Conservation (phyloP, 768 basidiomycete species). For the Tylopilus felleus region DNA sequence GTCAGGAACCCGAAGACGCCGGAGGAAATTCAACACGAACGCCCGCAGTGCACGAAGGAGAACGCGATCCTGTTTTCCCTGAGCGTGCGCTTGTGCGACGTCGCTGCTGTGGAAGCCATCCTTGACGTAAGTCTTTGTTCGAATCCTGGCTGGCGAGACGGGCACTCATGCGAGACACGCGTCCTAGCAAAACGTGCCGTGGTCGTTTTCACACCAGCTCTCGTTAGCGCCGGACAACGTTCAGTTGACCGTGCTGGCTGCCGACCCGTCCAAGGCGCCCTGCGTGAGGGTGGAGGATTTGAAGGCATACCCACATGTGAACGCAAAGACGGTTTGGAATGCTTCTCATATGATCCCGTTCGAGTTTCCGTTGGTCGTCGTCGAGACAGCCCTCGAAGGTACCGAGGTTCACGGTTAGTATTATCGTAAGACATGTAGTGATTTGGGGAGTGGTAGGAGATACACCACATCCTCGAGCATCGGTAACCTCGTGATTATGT, state of each 20-base stretch:
- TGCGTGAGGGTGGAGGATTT: slow-evolving; percentile 3
- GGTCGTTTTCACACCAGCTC: slow-evolving; percentile 18
- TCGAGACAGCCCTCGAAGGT: slow-evolving; percentile 11
- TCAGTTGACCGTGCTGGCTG: slow-evolving; percentile 9
- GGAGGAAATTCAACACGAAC: not conserved
- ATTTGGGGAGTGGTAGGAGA: too few relatives aligned
- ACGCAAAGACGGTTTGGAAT: slow-evolving; percentile 2
- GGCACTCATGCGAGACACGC: not conserved
- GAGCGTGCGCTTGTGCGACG: slow-evolving; percentile 5
- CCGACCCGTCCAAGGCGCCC: slow-evolving; percentile 7
- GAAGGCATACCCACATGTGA: slow-evolving; percentile 5
- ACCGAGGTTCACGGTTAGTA: too few relatives aligned
- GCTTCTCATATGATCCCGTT: slow-evolving; percentile 13
- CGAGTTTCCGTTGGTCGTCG: slow-evolving; percentile 13
- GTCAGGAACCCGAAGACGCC: not conserved
- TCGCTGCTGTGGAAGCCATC: slow-evolving; percentile 2
- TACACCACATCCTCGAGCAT: too few relatives aligned
- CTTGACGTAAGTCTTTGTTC: slow-evolving; percentile 16
- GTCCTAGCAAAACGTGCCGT: slow-evolving; percentile 22
- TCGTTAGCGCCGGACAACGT: slow-evolving; percentile 6
- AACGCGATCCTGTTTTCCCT: not conserved
- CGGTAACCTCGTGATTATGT: too few relatives aligned
- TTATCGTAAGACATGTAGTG: too few relatives aligned
- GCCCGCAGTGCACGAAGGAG: not conserved
- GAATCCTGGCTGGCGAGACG: too few relatives aligned